A percentile compares a stretch with the other conserved stretches of the same genome.
Evolutionary conservation across 1,284 basidiomycete genomes (phyloP).

Genomic region (Nidula niveotomentosa): DNA sequence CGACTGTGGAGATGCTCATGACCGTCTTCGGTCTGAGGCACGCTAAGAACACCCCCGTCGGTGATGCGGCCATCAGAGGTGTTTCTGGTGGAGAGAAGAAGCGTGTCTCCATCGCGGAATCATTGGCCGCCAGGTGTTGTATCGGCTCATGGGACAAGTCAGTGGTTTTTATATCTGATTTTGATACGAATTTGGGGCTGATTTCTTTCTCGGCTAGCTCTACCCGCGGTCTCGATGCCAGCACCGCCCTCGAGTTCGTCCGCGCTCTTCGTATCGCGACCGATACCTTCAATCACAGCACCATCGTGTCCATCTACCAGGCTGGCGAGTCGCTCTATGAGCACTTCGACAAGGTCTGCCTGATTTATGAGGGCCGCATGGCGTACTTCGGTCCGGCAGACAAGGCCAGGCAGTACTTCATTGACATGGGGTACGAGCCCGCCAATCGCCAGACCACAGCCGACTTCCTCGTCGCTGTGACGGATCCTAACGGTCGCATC

Average conservation of each 20-base stretch:
- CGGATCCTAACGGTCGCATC: conserved; percentile 46
- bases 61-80: conserved; percentile 72
- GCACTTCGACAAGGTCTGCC: conserved; percentile 69
- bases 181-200: too few species aligned
- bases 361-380: conserved; percentile 64
- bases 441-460: conserved; percentile 36
- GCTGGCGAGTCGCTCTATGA: conserved; percentile 58
- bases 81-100: conserved; percentile 83
- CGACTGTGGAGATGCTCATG: conserved; percentile 52
- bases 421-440: conserved; percentile 57
- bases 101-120: conserved; percentile 77
- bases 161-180: conserved; percentile 15
- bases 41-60: conserved; percentile 57
- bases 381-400: conserved; percentile 70
- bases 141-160: conserved; percentile 77
- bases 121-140: conserved; percentile 55
- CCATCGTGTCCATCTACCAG: conserved; percentile 74
- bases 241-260: conserved; percentile 67
- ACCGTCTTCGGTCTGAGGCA: conserved; percentile 73
- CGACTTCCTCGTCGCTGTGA: conserved; percentile 35
- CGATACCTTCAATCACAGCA: conserved; percentile 50
- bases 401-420: conserved; percentile 66
- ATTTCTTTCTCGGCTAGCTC: conserved; percentile 31
- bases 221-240: conserved; percentile 64
- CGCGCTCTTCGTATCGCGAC: conserved; percentile 62